Evolutionary conservation across 768 basidiomycete species (phyloP), one percentile per base, ranked within the genome.

Genomic region (Psilocybe tampanensis): DNA sequence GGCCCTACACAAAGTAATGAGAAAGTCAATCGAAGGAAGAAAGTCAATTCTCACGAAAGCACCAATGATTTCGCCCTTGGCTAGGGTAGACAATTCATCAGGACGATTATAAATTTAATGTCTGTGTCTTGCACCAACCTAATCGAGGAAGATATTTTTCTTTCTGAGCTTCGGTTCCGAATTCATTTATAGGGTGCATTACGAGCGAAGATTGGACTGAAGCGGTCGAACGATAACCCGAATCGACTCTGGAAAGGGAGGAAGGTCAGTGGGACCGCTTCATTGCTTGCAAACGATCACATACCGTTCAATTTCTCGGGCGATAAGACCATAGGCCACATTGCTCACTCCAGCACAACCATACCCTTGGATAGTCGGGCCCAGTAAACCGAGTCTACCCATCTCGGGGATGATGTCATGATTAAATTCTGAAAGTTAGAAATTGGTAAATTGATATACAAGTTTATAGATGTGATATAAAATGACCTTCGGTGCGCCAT

Each of bases 161-260:
- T 75, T 95, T 95, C 73, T 98, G 94, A 29, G 83, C 86, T 29
- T 94, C 88, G 0, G 88, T 84, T 1, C 96, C 96, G 69, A 95
- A 98, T 65, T 90, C 87, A 67, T 90, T 74, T 63, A 94, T 92
- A 8, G 89, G 95, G 67, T 96, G 93, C 95, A 99, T 99, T 12
- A 96, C 94, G 23, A 99, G 84, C 18, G 94, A 95, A 0, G 92
- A 94, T 71, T 98, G 96, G 2, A 98, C 96, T 17, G 95, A 97
- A 60, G 94, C 87, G 3, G 88, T 95, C 4, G 93, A 95, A 22
- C 96, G 90, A 68, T 97, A 98, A 0, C 96, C 96, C 2, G 95
- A 98, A 69, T 99, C 96, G 36, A 98, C 87, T 60, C 95, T 94
- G 63, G 11, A 19, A 24, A 36, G 0, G 50, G 29, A 29, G 9